Evolutionary conservation across 2,329 filamentous ascomycete species (phyloP), one percentile per base, ranked within the genome.

Genomic region (Pseudopithomyces maydicus): DNA sequence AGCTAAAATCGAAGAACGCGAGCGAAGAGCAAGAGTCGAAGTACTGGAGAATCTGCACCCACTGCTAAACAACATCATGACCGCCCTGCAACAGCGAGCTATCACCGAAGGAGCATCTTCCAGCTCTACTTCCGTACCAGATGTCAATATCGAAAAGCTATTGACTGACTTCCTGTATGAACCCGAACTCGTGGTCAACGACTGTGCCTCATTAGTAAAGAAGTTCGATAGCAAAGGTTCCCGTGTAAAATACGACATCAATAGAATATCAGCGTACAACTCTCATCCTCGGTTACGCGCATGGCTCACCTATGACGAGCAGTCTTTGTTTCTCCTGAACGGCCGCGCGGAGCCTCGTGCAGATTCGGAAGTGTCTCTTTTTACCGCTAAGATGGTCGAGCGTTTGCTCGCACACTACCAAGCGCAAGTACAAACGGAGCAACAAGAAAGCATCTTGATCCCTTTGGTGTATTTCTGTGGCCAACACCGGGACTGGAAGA

Each of bases 391-490:
- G 23, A 22, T 55, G 15, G 43, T 49, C 17, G 3, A 48, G 35
- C 7, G 20, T 12, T 22, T 55, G 17, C 35, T 55, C 3, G 19
- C 35, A 35, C 19, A 36, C 26, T 20, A 48, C 17, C 5, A 43
- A 3, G 7, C 36, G 11, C n/a, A 53, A 12, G 39, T 11, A 1
- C 5, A 22, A 12, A 20, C 20, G 19, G 29, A 20, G 11, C 12
- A 32, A 4, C 8, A 1, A 5, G 43, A 38, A 14, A 23, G 48
- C 7, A 29, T 14, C 15, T 23, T 57, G 10, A 54, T 57, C 20
- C 50, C 52, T 3, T n/a, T 54, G 32, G 45, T 32, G 44, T 57
- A 54, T 41, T 57, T 57, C 32, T 57, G 55, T 45, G 42, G 55
- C 19, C 50, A 51, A 19, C 55, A 57, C 41, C 45, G 42, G 12